phyloP scores from a whole-genome alignment of 805 yeast genomes.

The Pichia insulana region DNA sequence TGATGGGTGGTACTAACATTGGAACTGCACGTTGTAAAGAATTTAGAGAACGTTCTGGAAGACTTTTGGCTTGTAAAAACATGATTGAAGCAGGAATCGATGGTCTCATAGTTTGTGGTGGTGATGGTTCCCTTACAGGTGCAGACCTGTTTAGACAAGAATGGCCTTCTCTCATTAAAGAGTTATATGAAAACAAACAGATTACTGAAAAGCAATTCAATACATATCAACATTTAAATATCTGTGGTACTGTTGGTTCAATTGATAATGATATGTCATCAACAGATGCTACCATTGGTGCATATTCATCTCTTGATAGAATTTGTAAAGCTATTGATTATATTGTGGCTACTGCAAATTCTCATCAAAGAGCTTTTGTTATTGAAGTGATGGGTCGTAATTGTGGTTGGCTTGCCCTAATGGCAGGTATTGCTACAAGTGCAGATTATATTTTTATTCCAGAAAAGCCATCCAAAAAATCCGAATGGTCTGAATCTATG shows the following conservation, averaged over 20 bases:
- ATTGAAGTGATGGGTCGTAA: conserved; percentile 87
- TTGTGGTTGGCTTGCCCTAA: conserved; percentile 80
- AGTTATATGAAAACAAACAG: conserved; percentile 37
- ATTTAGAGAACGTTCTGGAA: conserved; percentile 58
- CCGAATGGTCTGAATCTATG: conserved; percentile 62
- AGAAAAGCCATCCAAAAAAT: conserved; percentile 59
- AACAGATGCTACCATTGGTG: conserved; percentile 80
- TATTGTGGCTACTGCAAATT: conserved; percentile 76
- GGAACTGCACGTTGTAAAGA: conserved; percentile 72
- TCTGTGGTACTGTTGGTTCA: conserved; percentile 74
- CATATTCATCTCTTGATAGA: conserved; percentile 68
- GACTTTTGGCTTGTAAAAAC: conserved; percentile 55
- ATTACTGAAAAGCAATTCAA: conserved; percentile 39
- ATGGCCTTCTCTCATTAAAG: conserved; percentile 66
- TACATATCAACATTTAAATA: conserved; percentile 48
- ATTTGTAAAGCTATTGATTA: conserved; percentile 70
- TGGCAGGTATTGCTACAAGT: conserved; percentile 74
- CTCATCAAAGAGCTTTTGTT: conserved; percentile 77
- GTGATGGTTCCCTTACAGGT: conserved; percentile 78
- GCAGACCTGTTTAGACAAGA: conserved; percentile 70
- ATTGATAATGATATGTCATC: conserved; percentile 79
- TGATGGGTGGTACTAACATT: conserved; percentile 68
- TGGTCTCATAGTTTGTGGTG: conserved; percentile 74
- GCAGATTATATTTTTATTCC: conserved; percentile 79
- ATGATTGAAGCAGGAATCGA: conserved; percentile 66